Evolutionary conservation across 768 basidiomycete species (phyloP).

Genomic region (Dacryopinax spathularia): DNA sequence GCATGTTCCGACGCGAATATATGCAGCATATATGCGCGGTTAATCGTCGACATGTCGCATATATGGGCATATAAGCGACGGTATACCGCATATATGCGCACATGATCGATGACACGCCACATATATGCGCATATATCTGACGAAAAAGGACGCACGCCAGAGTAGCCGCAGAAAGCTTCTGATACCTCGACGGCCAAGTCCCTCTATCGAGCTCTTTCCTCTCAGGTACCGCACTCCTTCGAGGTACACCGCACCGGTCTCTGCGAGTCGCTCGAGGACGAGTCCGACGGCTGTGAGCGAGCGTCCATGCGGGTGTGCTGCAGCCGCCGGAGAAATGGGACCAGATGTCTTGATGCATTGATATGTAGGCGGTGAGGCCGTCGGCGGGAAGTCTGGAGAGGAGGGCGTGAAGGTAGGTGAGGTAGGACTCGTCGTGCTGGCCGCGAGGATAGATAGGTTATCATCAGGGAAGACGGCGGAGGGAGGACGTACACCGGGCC

Average conservation of each 20-base stretch:
- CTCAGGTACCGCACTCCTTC: constrained; percentile 61
- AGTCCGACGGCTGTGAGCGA: constrained; percentile 65
- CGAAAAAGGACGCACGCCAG: constrained; percentile 39
- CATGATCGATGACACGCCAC: not conserved
- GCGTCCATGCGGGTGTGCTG: constrained; percentile 92
- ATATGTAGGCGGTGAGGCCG: constrained; percentile 58
- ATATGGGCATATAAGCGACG: too few relatives aligned
- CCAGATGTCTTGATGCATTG: constrained; percentile 91
- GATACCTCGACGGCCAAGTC: constrained; percentile 86
- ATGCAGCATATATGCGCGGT: too few relatives aligned
- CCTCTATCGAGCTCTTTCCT: constrained; percentile 66
- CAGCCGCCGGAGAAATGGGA: constrained; percentile 88
- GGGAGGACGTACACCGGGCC: constrained; percentile 62
- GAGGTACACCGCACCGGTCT: constrained; percentile 77
- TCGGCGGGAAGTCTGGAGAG: constrained; percentile 56
- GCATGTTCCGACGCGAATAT: not conserved
- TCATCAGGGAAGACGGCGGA: not conserved
- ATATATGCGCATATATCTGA: not conserved
- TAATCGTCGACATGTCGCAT: too few relatives aligned
- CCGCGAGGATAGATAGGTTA: constrained; percentile 35
- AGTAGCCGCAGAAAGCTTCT: constrained; percentile 77
- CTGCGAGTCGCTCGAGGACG: constrained; percentile 62
- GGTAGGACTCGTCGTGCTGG: constrained; percentile 68
- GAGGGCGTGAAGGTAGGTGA: constrained; percentile 62
- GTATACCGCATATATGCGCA: constrained; percentile 3